These are phyloP conservation scores for Friedmanniomyces endolithicus DNA, from an alignment of 495 filamentous ascomycete genomes.

Conservation along the genomic window DNA sequence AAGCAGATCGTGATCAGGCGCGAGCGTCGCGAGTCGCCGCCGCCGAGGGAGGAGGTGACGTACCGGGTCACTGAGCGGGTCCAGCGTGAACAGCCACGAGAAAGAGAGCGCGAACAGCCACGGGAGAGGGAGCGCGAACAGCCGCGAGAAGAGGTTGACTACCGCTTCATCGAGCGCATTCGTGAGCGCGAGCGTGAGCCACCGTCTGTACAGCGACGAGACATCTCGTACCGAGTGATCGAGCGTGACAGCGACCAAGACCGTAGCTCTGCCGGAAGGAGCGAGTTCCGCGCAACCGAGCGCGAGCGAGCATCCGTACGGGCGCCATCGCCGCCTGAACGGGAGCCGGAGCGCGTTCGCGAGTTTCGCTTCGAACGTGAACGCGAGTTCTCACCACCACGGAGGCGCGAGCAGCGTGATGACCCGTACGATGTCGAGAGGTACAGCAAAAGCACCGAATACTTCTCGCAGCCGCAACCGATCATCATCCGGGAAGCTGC, in stretches of 20 bases:
- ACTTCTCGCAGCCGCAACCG: conserved; percentile 41
- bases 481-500: conserved; percentile 57
- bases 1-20: conserved; percentile 27
- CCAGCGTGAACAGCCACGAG: too few relatives aligned
- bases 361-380: conserved; percentile 29
- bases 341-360: conserved; percentile 16
- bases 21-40: conserved; percentile 15
- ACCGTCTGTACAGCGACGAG: conserved; percentile 2
- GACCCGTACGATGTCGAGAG: conserved; percentile 41
- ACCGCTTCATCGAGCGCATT: conserved; percentile 3
- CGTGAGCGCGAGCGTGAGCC: conserved; percentile 9
- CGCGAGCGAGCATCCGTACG: conserved; percentile 17
- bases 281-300: conserved; percentile 25
- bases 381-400: conserved; percentile 17
- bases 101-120: too few relatives aligned
- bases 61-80: conserved; percentile 16
- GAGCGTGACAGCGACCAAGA: conserved; percentile 27
- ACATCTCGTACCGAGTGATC: conserved; percentile 17
- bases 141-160: conserved; percentile 13
- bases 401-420: conserved; percentile 10
- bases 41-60: conserved; percentile 18
- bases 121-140: background rate
- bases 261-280: conserved; percentile 5
- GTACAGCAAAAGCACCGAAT: conserved; percentile 56
- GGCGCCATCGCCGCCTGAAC: conserved; percentile 16